A percentile compares a stretch with the other conserved stretches of the same genome.
These are phyloP conservation scores for Pittosporum tobira DNA, from an alignment of 129 eudicot genomes.

Conservation along the genomic window DNA sequence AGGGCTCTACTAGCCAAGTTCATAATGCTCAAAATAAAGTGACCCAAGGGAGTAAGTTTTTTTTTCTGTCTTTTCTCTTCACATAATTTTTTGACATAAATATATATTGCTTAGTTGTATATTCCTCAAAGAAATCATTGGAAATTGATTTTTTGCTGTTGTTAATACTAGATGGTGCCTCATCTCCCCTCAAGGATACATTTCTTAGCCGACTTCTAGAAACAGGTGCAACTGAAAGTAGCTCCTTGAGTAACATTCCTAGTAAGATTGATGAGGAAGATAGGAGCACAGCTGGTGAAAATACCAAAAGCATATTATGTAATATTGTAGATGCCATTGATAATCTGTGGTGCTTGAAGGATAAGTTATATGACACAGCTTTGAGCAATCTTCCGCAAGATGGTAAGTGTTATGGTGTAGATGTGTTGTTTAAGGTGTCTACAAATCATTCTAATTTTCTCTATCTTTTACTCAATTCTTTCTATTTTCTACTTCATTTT, in stretches of 20 bases:
- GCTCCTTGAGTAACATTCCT: conserved; percentile 31
- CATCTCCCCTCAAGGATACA: conserved; percentile 45
- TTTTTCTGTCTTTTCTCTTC: not conserved
- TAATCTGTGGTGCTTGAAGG: conserved; percentile 44
- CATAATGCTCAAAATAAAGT: conserved; percentile 27
- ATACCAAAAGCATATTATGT: conserved; percentile 36
- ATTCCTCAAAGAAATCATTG: not conserved
- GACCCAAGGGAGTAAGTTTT: conserved; percentile 31
- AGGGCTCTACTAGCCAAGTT: conserved; percentile 18
- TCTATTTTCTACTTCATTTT: conserved; percentile 11
- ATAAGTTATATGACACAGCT: conserved; percentile 39
- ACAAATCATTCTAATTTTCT: not conserved
- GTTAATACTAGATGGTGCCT: conserved; percentile 31
- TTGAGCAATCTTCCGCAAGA: conserved; percentile 40
- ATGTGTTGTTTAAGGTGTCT: not conserved
- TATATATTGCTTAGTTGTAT: no score
- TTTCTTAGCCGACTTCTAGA: conserved; percentile 59
- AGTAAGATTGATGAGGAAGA: conserved; percentile 38
- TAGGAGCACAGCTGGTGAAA: conserved; percentile 28
- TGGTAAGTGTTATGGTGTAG: conserved; percentile 30
- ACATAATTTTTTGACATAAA: not conserved
- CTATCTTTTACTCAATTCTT: not conserved
- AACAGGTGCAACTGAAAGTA: conserved; percentile 83
- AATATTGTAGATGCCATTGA: conserved; percentile 52
- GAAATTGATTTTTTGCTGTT: not conserved